Conservation (phyloP, 176 grass and related monocot genomes). For the Tuctoria greenei region DNA sequence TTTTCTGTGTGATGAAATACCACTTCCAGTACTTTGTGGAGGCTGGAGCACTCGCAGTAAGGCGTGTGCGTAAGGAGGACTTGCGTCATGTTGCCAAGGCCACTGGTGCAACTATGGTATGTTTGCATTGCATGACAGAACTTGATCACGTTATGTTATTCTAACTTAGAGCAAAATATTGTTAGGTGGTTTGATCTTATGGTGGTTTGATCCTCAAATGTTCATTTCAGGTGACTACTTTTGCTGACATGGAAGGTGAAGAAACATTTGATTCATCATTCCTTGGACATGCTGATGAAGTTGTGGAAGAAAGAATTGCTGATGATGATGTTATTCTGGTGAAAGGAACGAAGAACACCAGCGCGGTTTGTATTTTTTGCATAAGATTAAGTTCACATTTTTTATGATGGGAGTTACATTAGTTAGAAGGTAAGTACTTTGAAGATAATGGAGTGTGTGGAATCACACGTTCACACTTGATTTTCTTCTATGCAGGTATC, state of each 20-base stretch:
- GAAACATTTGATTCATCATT: slow-evolving; percentile 90
- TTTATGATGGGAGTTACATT: neutral
- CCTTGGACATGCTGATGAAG: slow-evolving; percentile 78
- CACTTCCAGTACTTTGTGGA: slow-evolving; percentile 84
- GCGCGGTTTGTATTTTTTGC: slow-evolving; percentile 55
- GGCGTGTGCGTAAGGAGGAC: slow-evolving; percentile 88
- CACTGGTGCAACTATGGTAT: slow-evolving; percentile 81
- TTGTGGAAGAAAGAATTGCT: slow-evolving; percentile 80
- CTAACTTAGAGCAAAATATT: neutral
- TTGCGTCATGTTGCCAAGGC: slow-evolving; percentile 91
- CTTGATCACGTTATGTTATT: slow-evolving; percentile 3
- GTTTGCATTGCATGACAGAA: slow-evolving; percentile 45
- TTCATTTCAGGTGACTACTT: slow-evolving; percentile 66
- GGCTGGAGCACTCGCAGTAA: slow-evolving; percentile 86
- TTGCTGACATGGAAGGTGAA: slow-evolving; percentile 97
- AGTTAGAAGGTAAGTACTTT: neutral
- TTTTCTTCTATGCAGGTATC: slow-evolving; percentile 55
- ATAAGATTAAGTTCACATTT: slow-evolving; percentile 8
- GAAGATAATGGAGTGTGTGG: neutral
- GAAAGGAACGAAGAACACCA: slow-evolving; percentile 88
- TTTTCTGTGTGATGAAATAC: neutral
- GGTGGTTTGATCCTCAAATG: neutral
- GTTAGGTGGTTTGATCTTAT: neutral
- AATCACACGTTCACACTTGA: slow-evolving; percentile 15
- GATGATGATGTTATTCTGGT: slow-evolving; percentile 90